These are phyloP conservation scores for Remersonia thermophila DNA, from an alignment of 2,329 filamentous ascomycete genomes.

Conservation along the genomic window DNA sequence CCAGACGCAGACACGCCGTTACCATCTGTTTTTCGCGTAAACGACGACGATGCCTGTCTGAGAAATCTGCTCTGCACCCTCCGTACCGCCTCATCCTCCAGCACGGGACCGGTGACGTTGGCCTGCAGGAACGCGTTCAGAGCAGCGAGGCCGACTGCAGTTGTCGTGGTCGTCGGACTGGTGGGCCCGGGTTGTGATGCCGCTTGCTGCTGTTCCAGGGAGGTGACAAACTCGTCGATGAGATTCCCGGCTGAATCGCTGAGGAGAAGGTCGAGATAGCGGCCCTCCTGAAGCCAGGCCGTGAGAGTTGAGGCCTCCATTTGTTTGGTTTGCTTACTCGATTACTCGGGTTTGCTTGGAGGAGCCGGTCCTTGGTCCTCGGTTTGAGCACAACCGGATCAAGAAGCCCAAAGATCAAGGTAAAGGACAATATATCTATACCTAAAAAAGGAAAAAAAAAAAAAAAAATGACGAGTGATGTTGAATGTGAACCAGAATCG, in stretches of 20 bases:
- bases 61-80: conserved; percentile 26
- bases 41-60: too few relatives aligned
- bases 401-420: too few relatives aligned
- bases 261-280: conserved; percentile 16
- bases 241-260: conserved; percentile 9
- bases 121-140: conserved; percentile 73
- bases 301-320: conserved; percentile 1
- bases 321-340: too few relatives aligned
- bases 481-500: too few relatives aligned
- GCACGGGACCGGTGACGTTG: conserved; percentile 76
- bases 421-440: too few relatives aligned
- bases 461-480: too few relatives aligned
- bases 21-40: too few relatives aligned
- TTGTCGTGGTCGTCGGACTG: background rate
- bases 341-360: too few relatives aligned
- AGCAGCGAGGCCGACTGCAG: conserved; percentile 51
- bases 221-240: conserved; percentile 11
- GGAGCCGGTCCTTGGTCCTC: too few relatives aligned
- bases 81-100: conserved; percentile 27
- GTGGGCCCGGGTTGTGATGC: background rate
- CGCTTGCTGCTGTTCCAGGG: background rate
- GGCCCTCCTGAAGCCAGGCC: conserved; percentile 10
- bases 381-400: too few relatives aligned
- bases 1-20: conserved; percentile 1
- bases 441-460: too few relatives aligned